Conservation (phyloP, 345 rosid species). For the Eucalyptus erythrocorys region DNA sequence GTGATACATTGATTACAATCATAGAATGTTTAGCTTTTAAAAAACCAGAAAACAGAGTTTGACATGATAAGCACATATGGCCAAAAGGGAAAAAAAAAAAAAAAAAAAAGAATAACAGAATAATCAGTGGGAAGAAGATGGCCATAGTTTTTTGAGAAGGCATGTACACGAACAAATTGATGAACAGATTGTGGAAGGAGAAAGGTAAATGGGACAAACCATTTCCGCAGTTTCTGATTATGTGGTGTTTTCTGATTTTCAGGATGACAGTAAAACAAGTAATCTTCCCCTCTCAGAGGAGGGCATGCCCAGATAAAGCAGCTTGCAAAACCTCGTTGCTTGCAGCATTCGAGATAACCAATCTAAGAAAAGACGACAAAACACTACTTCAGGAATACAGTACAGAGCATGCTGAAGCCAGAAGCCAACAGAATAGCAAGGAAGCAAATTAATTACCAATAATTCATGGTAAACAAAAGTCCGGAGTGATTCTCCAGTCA, state of each 20-base stretch:
- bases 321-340: conserved; percentile 89
- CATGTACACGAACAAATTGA: not conserved
- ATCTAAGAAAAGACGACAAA: conserved; percentile 34
- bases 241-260: conserved; percentile 91
- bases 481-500: conserved; percentile 83
- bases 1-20: not conserved
- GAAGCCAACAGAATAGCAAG: not conserved
- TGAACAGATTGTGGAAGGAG: not conserved
- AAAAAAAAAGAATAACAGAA: not conserved
- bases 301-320: conserved; percentile 99
- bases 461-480: conserved; percentile 96
- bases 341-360: conserved; percentile 94
- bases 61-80: not conserved
- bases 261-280: conserved; percentile 90
- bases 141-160: not conserved
- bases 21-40: not conserved
- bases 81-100: not conserved
- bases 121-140: not conserved
- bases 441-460: conserved; percentile 29
- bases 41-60: not conserved
- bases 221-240: conserved; percentile 71
- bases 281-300: conserved; percentile 93
- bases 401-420: not conserved
- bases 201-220: conserved; percentile 38
- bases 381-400: not conserved